Base-by-base conservation (phyloP, 2,329 filamentous ascomycete genomes). In the Pezicula rhizophila region DNA sequence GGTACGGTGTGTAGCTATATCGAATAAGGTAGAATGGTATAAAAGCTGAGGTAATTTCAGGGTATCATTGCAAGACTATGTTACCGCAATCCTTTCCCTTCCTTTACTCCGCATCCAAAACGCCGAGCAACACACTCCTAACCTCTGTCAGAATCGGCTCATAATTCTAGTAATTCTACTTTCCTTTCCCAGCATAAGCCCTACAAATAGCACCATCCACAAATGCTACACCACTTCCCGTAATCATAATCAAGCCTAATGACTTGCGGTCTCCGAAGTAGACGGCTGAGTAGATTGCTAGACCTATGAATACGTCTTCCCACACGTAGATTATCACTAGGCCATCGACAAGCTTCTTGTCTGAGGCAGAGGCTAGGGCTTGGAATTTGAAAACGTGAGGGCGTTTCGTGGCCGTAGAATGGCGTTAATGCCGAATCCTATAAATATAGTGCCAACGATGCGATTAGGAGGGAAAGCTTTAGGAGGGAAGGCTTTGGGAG, bases 121-220 rank as follows among this genome's bases (percentile, higher is more conserved):
- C 43, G 10, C 48, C 48, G 26, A 50, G 23, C 39, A 50, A 26
- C 20, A 42, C 34, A 43, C n/a, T 33, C 14, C 67, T 68, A 47
- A 72, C 57, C 5, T 61, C 54, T 26, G 60, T 52, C 23, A 73
- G 55, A 34, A 74, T 50, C 4, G 69, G 67, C 23, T 67, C 70
- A 66, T 75, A 76, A 1, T 69, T 66, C 72, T 73, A 78, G 60
- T 78, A 74, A 54, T 66, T 68, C 72, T 69, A 73, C 56, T 76
- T 63, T 3, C 69, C 70, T 12, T 63, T 59, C 2, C 70, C 73
- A 45, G 66, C 60, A 12, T 51, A 35, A 35, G 4, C 56, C 48
- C 57, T 64, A 46, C 72, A 74, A 2, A 75, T 64, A 20, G 51
- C 52, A 0, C 76, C 74, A 66, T 78, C 75, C 2, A 65, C 70